Conservation (phyloP, 1,284 basidiomycete species). For the Rugosomyces carneus region DNA sequence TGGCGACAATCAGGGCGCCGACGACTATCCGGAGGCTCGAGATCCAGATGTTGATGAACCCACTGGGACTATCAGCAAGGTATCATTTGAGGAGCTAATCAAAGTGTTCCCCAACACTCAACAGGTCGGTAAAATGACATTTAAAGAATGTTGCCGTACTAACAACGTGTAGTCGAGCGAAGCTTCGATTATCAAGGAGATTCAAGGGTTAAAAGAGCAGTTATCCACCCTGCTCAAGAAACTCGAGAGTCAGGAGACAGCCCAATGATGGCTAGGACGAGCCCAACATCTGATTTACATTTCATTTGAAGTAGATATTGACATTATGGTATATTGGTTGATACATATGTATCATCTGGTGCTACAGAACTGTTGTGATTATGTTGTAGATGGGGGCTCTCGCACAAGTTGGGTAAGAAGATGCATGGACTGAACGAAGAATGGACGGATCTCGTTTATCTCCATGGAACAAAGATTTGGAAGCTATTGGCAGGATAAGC, state of each 20-base stretch:
- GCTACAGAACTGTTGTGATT: not conserved
- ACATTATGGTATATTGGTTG: too few species aligned
- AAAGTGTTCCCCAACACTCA: slow-evolving; percentile 73
- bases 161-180: slow-evolving; percentile 56
- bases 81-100: slow-evolving; percentile 71
- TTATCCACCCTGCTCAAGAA: slow-evolving; percentile 50
- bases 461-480: slow-evolving; percentile 87
- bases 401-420: slow-evolving; percentile 43
- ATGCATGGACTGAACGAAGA: slow-evolving; percentile 81
- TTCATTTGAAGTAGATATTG: too few species aligned
- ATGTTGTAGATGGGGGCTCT: slow-evolving; percentile 19
- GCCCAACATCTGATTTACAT: too few species aligned
- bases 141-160: not conserved
- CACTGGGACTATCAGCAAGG: slow-evolving; percentile 64
- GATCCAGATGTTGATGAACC: slow-evolving; percentile 63
- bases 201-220: slow-evolving; percentile 52
- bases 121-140: slow-evolving; percentile 30
- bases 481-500: slow-evolving; percentile 41
- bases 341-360: too few species aligned
- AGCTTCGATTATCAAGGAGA: slow-evolving; percentile 60
- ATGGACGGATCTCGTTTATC: slow-evolving; percentile 87
- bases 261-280: not conserved
- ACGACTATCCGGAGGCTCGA: slow-evolving; percentile 47
- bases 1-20: slow-evolving; percentile 60
- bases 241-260: slow-evolving; percentile 27